Evolutionary conservation across 2,329 filamentous ascomycete species (phyloP), one percentile per base, ranked within the genome.

Genomic region (Colletotrichum sansevieriae): DNA sequence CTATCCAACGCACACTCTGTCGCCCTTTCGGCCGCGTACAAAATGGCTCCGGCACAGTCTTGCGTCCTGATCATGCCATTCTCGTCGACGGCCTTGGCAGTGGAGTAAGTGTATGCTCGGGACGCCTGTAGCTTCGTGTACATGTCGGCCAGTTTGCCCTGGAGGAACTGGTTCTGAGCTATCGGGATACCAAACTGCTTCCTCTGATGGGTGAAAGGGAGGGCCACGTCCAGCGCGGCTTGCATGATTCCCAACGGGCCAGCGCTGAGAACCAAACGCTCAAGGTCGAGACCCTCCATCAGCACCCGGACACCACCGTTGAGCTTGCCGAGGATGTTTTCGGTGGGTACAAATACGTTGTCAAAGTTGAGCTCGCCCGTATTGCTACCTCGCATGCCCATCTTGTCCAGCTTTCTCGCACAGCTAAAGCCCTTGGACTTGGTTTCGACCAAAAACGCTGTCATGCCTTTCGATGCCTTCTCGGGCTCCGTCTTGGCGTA

Each of bases 341-440:
- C 91, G 9, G 84, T 82, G 3, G 96, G 94, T 7, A 98, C 94
- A 76, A 98, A 97, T 66, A 98, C 94, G 72, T 91, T 86, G 71
- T 97, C 94, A 73, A 98, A 97, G 64, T 95, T 88, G 25, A 98
- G 87, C 80, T 98, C 96, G 75, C 96, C 96, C 0, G 96, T 98
- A 81, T 98, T 98, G 73, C 92, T 96, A 68, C 96, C 96, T 65
- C 96, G 89, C 96, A 99, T 99, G 73, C 96, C 96, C 80, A 99
- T 91, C 83, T 99, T 98, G 85, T 98, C 95, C 18, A 98, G 89
- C 82, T 98, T 98, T 71, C 93, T 87, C 7, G 94, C 90, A 75
- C 94, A 95, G 71, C 90, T 92, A 83, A 98, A 98, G 49, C 96
- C 95, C 43, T 89, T 81, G 41, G 87, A 83, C 10, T 79, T 75